Evolutionary conservation across 805 yeast genomes (phyloP).

Genomic region (Saturnispora saitoi): DNA sequence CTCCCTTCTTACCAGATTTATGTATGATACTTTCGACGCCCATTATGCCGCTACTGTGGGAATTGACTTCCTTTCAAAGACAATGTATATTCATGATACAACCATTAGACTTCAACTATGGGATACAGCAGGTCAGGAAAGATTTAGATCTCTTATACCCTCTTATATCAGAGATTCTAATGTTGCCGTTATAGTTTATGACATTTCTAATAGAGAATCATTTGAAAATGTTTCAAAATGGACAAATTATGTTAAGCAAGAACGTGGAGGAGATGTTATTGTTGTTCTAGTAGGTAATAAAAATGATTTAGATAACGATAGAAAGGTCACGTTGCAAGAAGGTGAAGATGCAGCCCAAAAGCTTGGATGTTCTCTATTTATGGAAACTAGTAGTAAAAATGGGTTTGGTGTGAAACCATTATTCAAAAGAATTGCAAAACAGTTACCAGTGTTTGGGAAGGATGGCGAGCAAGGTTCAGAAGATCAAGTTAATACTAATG

Average conservation of each 20-base stretch:
- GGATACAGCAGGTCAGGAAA: constrained; percentile 98
- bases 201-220: constrained; percentile 77
- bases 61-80: constrained; percentile 84
- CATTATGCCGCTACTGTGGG: constrained; percentile 97
- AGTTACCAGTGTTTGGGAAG: constrained; percentile 67
- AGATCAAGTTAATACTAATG: constrained; percentile 15
- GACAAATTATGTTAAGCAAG: constrained; percentile 91
- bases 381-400: constrained; percentile 92
- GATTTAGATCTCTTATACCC: constrained; percentile 91
- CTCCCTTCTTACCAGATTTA: constrained; percentile 90
- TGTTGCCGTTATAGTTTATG: constrained; percentile 96
- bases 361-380: constrained; percentile 68
- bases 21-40: constrained; percentile 96
- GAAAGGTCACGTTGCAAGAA: constrained; percentile 70
- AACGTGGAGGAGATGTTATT: constrained; percentile 83
- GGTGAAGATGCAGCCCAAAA: constrained; percentile 70
- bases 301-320: constrained; percentile 72
- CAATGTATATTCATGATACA: constrained; percentile 93
- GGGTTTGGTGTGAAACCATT: constrained; percentile 88
- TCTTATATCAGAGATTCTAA: constrained; percentile 92
- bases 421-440: constrained; percentile 84
- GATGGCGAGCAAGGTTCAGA: constrained; percentile 12
- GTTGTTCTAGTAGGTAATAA: constrained; percentile 90
- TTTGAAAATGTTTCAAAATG: constrained; percentile 81
- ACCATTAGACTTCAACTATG: constrained; percentile 91